phyloP scores from a whole-genome alignment of 331 rosid genomes.

The Pyracantha coccinea region DNA sequence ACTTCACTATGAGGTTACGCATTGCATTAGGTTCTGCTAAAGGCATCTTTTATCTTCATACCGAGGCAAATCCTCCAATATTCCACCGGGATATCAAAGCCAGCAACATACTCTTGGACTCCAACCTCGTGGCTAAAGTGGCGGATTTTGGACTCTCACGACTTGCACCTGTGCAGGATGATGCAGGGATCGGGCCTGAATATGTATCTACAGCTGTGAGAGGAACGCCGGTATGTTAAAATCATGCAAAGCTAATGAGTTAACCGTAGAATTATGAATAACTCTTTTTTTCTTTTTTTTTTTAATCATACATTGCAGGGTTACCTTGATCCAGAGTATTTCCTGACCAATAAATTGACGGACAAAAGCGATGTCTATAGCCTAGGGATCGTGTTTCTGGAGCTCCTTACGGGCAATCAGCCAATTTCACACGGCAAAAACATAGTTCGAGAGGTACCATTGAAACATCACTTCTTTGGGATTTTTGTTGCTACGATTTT shows the following conservation, averaged over 20 bases:
- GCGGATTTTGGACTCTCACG: slow-evolving; percentile 91
- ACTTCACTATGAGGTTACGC: slow-evolving; percentile 46
- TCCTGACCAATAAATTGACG: slow-evolving; percentile 66
- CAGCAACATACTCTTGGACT: slow-evolving; percentile 74
- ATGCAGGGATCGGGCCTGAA: slow-evolving; percentile 45
- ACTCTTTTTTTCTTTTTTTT: neutral
- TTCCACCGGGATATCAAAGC: slow-evolving; percentile 88
- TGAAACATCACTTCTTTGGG: neutral
- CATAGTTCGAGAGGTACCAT: slow-evolving; percentile 51
- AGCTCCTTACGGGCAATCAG: slow-evolving; percentile 66
- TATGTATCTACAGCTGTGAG: slow-evolving; percentile 79
- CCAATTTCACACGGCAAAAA: slow-evolving; percentile 80
- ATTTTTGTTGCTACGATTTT: neutral
- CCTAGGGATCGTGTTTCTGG: slow-evolving; percentile 77
- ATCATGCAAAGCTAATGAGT: neutral
- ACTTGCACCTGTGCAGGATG: slow-evolving; percentile 59
- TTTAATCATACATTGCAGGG: slow-evolving; percentile 46
- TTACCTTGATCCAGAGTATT: slow-evolving; percentile 80
- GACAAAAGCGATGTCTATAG: slow-evolving; percentile 91
- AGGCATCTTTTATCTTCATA: slow-evolving; percentile 79
- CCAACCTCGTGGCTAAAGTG: slow-evolving; percentile 59
- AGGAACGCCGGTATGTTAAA: slow-evolving; percentile 79
- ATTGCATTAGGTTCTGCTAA: slow-evolving; percentile 71
- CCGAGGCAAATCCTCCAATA: slow-evolving; percentile 92
- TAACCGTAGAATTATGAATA: neutral